Evolutionary conservation across 192 early-diverging fungal genomes (phyloP).

Genomic region (Powellomyces hirtus): DNA sequence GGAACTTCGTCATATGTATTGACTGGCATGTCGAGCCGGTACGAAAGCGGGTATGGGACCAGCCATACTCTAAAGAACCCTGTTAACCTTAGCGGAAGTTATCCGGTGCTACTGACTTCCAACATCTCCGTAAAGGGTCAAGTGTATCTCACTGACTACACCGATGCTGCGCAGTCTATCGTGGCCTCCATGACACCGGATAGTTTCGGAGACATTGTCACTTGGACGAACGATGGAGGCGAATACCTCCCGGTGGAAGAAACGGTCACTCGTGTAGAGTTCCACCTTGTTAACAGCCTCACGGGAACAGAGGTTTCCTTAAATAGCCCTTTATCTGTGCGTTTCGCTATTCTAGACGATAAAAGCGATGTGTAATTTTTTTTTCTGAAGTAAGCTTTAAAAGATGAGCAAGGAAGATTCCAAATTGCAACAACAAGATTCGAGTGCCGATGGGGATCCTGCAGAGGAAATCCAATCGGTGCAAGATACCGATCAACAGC

Average conservation of each 20-base stretch:
- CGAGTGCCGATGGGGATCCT: too few relatives aligned
- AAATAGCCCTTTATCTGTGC: conserved; percentile 3
- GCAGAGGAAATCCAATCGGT: too few relatives aligned
- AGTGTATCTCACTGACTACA: conserved; percentile 9
- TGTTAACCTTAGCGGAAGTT: conserved; percentile 2
- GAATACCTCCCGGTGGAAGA: conserved; percentile 1
- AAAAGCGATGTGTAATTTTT: too few relatives aligned
- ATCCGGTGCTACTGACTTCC: conserved; percentile 9
- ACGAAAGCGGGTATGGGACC: background rate
- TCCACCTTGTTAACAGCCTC: conserved; percentile 3
- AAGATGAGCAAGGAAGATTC: too few relatives aligned
- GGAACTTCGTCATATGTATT: conserved; percentile 12
- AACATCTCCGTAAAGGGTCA: background rate
- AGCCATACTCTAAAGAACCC: conserved; percentile 3
- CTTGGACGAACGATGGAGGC: conserved; percentile 10
- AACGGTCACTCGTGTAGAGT: background rate
- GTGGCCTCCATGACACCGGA: conserved; percentile 13
- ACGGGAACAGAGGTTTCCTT: background rate
- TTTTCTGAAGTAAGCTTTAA: background rate
- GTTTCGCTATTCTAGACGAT: conserved; percentile 9
- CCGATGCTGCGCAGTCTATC: background rate
- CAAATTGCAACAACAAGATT: too few relatives aligned
- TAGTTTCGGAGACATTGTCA: conserved; percentile 8
- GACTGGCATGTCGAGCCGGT: background rate
- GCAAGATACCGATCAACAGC: too few relatives aligned